phyloP scores from a whole-genome alignment of 129 eudicot species.

The Dittrichia graveolens region DNA sequence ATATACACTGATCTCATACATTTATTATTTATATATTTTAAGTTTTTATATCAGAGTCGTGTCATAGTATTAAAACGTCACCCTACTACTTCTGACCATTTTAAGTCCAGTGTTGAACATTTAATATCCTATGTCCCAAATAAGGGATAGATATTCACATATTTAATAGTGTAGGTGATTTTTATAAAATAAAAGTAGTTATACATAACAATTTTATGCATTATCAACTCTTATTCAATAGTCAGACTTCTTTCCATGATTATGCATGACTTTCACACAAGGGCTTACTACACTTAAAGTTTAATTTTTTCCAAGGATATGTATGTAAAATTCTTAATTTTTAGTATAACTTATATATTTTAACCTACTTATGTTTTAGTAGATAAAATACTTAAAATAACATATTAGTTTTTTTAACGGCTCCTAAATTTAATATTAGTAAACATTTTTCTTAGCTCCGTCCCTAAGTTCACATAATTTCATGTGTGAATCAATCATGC shows the following conservation, averaged over 20 bases:
- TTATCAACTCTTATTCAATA: neutral
- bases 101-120: neutral
- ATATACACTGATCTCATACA: no score
- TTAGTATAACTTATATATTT: neutral
- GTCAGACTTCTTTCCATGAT: constrained; percentile 17
- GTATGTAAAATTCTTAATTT: neutral
- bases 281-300: neutral
- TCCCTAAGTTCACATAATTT: no score
- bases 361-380: no score
- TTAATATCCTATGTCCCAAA: constrained; percentile 17
- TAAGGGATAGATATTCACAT: neutral
- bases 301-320: neutral
- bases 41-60: neutral
- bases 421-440: no score
- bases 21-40: no score
- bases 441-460: no score
- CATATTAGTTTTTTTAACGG: no score
- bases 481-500: no score
- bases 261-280: constrained; percentile 26
- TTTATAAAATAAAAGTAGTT: no score
- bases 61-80: neutral
- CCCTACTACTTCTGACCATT: neutral
- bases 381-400: no score
- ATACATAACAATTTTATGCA: no score
- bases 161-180: no score